These are phyloP conservation scores for Stagonosporopsis rhizophila DNA, from an alignment of 2,329 filamentous ascomycete genomes.

Conservation along the genomic window DNA sequence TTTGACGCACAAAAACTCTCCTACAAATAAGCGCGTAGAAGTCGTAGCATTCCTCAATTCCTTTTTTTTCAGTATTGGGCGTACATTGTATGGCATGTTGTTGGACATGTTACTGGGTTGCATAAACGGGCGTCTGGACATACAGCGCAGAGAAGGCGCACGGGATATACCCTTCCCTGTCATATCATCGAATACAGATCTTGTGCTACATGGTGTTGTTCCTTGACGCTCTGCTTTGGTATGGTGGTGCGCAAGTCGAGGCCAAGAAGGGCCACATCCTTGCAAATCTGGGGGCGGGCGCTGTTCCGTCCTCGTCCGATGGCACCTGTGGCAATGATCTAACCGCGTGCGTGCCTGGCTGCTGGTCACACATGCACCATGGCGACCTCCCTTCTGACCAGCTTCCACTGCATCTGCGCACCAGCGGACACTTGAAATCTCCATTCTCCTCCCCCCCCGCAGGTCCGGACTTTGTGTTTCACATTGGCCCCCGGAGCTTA, in stretches of 20 bases:
- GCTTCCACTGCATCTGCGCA: background rate
- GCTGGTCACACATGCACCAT: background rate
- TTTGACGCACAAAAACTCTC: background rate
- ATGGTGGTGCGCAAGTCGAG: background rate
- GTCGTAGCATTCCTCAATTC: too few relatives aligned
- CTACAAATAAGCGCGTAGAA: too few relatives aligned
- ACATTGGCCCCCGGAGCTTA: slow-evolving; percentile 14
- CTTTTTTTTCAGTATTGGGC: too few relatives aligned
- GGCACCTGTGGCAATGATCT: slow-evolving; percentile 7
- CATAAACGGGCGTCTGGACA: slow-evolving; percentile 27
- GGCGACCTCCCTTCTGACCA: background rate
- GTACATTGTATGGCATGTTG: background rate
- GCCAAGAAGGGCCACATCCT: background rate
- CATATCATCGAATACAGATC: slow-evolving; percentile 6
- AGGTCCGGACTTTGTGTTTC: slow-evolving; percentile 7
- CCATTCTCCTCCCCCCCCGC: background rate
- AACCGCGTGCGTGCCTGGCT: background rate
- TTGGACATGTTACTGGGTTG: slow-evolving; percentile 5
- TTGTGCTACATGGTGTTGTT: slow-evolving; percentile 5
- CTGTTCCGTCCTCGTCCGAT: background rate
- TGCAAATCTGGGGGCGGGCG: slow-evolving; percentile 2
- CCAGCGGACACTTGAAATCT: background rate
- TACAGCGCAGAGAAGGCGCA: slow-evolving; percentile 4
- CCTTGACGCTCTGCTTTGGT: too few relatives aligned
- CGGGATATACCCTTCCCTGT: slow-evolving; percentile 15